Conservation (phyloP, 2,329 filamentous ascomycete species). For the Phaeosphaeria sp. region DNA sequence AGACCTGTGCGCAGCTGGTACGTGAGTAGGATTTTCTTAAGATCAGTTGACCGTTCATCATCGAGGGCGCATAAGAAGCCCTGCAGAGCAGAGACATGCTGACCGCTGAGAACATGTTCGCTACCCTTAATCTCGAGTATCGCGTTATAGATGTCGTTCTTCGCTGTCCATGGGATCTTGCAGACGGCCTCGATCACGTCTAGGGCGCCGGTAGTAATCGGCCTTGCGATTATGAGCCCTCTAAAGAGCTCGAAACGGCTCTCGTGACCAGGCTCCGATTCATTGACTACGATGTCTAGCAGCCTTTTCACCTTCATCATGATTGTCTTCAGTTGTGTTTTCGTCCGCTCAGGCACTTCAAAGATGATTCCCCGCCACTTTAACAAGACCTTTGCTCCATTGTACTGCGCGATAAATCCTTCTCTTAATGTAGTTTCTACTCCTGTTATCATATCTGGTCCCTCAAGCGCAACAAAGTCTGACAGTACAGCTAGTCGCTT, state of each 20-base stretch:
- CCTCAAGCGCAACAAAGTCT: conserved; percentile 38
- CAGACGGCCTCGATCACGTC: conserved; percentile 30
- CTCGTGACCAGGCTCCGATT: not conserved
- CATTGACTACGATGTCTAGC: conserved; percentile 11
- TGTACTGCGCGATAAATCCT: conserved; percentile 30
- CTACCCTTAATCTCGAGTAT: conserved; percentile 17
- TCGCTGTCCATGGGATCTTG: conserved; percentile 17
- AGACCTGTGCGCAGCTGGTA: conserved; percentile 30
- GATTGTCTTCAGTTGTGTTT: conserved; percentile 19
- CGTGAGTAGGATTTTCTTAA: conserved; percentile 23
- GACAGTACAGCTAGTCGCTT: conserved; percentile 20
- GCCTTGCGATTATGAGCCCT: conserved; percentile 19
- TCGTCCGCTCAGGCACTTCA: conserved; percentile 28
- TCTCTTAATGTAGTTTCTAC: conserved; percentile 25
- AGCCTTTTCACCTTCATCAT: conserved; percentile 17
- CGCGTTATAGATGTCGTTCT: conserved; percentile 13
- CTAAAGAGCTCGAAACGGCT: conserved; percentile 27
- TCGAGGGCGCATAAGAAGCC: conserved; percentile 24
- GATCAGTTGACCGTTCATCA: conserved; percentile 11
- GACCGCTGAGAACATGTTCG: conserved; percentile 20
- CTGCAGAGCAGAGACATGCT: conserved; percentile 23
- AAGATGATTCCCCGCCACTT: conserved; percentile 27
- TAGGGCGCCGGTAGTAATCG: conserved; percentile 26
- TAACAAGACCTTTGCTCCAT: conserved; percentile 14
- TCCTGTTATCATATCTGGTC: conserved; percentile 36